phyloP scores from a whole-genome alignment of 2,329 filamentous ascomycete genomes.

The Exophiala phaeomuriformis region DNA sequence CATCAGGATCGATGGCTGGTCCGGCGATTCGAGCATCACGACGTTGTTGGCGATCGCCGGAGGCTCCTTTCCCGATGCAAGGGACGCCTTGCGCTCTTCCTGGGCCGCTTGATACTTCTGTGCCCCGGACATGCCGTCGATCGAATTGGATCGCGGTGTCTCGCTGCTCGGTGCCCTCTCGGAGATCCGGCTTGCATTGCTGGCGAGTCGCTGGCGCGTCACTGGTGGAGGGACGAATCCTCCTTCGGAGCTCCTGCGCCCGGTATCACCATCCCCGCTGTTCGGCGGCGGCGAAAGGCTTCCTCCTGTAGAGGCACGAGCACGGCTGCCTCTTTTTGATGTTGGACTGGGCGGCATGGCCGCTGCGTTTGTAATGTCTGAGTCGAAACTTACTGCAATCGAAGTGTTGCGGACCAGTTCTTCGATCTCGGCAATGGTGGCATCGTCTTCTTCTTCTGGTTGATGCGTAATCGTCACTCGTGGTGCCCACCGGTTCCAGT shows the following conservation, averaged over 20 bases:
- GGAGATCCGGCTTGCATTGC: conserved; percentile 17
- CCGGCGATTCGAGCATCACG: conserved; percentile 17
- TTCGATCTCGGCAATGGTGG: conserved; percentile 22
- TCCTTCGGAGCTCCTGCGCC: not conserved
- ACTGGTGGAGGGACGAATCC: conserved; percentile 13
- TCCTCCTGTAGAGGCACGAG: not conserved
- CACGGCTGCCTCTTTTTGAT: conserved; percentile 4
- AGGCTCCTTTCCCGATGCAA: conserved; percentile 13
- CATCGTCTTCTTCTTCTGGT: conserved; percentile 21
- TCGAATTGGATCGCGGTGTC: conserved; percentile 11
- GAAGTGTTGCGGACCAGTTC: conserved; percentile 26
- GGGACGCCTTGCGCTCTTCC: conserved; percentile 18
- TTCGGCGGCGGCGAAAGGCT: not conserved
- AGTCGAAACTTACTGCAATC: conserved; percentile 25
- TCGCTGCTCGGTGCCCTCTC: conserved; percentile 2
- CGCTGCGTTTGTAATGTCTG: conserved; percentile 23
- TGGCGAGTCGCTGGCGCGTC: conserved; percentile 18
- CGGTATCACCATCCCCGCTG: not conserved
- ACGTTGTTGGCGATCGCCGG: conserved; percentile 2
- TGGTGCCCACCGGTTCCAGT: conserved; percentile 44
- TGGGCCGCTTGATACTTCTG: conserved; percentile 22
- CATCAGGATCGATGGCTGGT: conserved; percentile 14
- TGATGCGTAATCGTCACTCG: conserved; percentile 41
- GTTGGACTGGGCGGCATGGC: conserved; percentile 1
- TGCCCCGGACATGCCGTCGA: conserved; percentile 11